A percentile compares a stretch with the other conserved stretches of the same genome.
phyloP scores from a whole-genome alignment of 768 basidiomycete genomes.

The Mrakia blollopis region DNA sequence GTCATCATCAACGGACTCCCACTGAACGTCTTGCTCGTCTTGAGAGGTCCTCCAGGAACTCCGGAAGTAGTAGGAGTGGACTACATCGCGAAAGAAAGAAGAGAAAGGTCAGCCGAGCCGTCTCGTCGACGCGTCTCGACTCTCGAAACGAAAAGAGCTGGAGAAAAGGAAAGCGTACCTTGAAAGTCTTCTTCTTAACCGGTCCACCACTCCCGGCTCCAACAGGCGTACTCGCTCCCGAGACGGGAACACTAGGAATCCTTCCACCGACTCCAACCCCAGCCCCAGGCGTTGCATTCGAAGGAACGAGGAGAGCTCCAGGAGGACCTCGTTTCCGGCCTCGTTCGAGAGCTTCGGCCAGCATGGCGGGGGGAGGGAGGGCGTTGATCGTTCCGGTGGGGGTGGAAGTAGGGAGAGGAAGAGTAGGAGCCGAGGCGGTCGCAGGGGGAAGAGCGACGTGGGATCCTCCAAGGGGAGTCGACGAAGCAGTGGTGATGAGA shows the following conservation, averaged over 20 bases:
- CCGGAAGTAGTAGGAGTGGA: constrained; percentile 8
- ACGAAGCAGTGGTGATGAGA: not conserved
- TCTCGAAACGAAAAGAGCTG: not conserved
- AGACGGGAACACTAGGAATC: not conserved
- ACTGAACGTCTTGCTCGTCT: not conserved
- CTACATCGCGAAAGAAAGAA: not conserved
- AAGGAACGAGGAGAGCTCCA: not conserved
- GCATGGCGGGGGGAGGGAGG: constrained; percentile 10
- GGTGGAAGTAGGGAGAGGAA: not conserved
- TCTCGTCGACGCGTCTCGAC: not conserved
- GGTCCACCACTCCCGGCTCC: not conserved
- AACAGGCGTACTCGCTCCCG: not conserved
- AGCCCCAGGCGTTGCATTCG: not conserved
- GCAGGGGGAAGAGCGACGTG: not conserved
- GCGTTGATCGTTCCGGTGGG: not conserved
- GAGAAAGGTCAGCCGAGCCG: not conserved
- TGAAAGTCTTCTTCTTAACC: constrained; percentile 25
- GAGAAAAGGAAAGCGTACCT: constrained; percentile 1
- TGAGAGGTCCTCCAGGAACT: not conserved
- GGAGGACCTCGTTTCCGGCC: constrained; percentile 13
- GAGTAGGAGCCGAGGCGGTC: not conserved
- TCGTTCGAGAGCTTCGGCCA: constrained; percentile 25
- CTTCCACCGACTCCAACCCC: not conserved
- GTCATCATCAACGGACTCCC: not conserved
- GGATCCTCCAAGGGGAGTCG: not conserved